Percentiles rank a stretch among this genome's conserved stretches.
These are phyloP conservation scores for Guadua angustifolia DNA, from an alignment of 176 grass and related monocot genomes.

Conservation along the genomic window DNA sequence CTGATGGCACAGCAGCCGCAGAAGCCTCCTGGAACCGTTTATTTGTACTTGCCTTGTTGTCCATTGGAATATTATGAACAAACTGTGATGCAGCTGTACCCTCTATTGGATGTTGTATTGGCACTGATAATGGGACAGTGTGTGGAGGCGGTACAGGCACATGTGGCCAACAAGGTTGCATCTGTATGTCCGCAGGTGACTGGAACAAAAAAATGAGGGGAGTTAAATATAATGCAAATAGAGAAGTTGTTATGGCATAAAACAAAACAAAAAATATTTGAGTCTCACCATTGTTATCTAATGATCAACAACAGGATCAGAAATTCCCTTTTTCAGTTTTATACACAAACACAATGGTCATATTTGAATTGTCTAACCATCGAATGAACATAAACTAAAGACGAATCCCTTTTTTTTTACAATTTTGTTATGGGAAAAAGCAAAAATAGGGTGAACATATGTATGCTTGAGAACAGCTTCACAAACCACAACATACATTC, in stretches of 20 bases:
- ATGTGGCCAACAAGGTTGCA: constrained; percentile 95
- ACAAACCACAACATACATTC: neutral
- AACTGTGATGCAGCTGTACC: constrained; percentile 52
- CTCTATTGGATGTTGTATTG: constrained; percentile 78
- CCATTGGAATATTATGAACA: constrained; percentile 56
- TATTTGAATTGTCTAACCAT: no score
- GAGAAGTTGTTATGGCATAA: constrained; percentile 22
- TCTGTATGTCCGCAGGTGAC: constrained; percentile 77
- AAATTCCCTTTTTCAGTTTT: neutral
- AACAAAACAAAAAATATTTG: neutral
- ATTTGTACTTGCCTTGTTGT: constrained; percentile 50
- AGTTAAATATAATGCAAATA: constrained; percentile 42
- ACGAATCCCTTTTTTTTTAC: neutral
- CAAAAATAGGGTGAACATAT: neutral
- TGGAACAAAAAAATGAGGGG: constrained; percentile 45
- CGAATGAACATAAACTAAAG: no score
- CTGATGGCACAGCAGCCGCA: constrained; percentile 43
- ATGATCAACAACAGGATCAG: constrained; percentile 18
- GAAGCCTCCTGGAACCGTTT: constrained; percentile 61
- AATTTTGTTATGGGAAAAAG: neutral
- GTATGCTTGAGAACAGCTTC: neutral
- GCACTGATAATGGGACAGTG: constrained; percentile 73
- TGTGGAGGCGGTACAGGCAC: constrained; percentile 75
- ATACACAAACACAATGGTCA: neutral
- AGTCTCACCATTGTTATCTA: neutral